phyloP scores from a whole-genome alignment of 2,329 filamentous ascomycete genomes.

The Sarocladiaceae sp. region DNA sequence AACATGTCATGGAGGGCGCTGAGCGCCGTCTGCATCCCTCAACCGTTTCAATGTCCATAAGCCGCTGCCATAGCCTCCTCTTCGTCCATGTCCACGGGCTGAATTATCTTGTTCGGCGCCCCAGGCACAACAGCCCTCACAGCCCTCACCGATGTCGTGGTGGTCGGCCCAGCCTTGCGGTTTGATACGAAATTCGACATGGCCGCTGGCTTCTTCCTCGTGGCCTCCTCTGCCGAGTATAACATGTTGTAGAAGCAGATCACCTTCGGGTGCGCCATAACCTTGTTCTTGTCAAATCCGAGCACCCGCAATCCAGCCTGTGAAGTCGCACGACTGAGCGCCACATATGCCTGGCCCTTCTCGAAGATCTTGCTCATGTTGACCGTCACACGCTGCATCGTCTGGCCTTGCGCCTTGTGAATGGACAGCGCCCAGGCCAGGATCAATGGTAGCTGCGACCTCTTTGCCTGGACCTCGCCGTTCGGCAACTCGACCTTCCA shows the following conservation, averaged over 20 bases:
- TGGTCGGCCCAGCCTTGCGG: constrained; percentile 22
- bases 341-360: constrained; percentile 96
- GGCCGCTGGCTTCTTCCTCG: constrained; percentile 20
- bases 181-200: constrained; percentile 35
- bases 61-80: too few relatives aligned
- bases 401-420: constrained; percentile 96
- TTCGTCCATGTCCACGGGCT: too few relatives aligned
- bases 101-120: too few relatives aligned
- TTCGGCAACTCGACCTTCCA: constrained; percentile 98
- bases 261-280: constrained; percentile 89
- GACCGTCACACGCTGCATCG: constrained; percentile 87
- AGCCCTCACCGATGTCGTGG: too few relatives aligned
- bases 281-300: constrained; percentile 81
- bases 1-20: too few relatives aligned
- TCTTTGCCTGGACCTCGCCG: constrained; percentile 85
- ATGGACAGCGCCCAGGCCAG: constrained; percentile 96
- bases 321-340: constrained; percentile 83
- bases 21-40: too few relatives aligned
- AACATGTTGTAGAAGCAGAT: constrained; percentile 79
- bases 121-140: too few relatives aligned
- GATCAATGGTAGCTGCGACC: constrained; percentile 78
- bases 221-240: constrained; percentile 60
- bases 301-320: constrained; percentile 84
- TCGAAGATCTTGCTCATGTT: constrained; percentile 90
- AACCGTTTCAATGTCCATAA: too few relatives aligned